phyloP scores from a whole-genome alignment of 768 basidiomycete genomes.

The Russula virescens region DNA sequence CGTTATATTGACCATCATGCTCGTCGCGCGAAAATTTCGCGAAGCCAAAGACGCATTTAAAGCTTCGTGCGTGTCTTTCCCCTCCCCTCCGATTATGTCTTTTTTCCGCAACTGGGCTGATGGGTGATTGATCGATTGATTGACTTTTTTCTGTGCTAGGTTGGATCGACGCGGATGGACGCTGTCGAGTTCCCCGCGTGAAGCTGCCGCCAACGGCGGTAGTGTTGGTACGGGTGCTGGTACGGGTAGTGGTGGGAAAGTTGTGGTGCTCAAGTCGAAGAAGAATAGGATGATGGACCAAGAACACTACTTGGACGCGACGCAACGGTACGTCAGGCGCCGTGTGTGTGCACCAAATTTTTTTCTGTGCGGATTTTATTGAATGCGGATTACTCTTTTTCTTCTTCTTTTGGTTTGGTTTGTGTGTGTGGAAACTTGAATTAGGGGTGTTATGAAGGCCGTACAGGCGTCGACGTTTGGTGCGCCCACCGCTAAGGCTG shows the following conservation, averaged over 20 bases:
- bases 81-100: no score
- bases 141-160: not conserved
- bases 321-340: slow-evolving; percentile 16
- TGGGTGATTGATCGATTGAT: no score
- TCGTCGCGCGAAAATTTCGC: slow-evolving; percentile 3
- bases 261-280: not conserved
- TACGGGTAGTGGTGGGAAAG: not conserved
- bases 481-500: no score
- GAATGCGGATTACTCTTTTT: no score
- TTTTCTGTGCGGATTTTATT: no score
- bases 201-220: no score
- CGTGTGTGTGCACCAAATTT: no score
- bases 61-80: not conserved
- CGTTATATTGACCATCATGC: not conserved
- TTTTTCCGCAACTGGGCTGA: no score
- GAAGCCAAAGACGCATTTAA: slow-evolving; percentile 2
- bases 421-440: no score
- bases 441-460: slow-evolving; percentile 1
- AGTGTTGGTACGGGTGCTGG: no score
- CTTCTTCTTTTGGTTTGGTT: no score
- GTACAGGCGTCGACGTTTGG: not conserved
- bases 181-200: not conserved
- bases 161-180: slow-evolving; percentile 7
- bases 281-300: not conserved
- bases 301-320: slow-evolving; percentile 9